Conservation (phyloP, 1,284 basidiomycete species). For the Polyporus tsugae region DNA sequence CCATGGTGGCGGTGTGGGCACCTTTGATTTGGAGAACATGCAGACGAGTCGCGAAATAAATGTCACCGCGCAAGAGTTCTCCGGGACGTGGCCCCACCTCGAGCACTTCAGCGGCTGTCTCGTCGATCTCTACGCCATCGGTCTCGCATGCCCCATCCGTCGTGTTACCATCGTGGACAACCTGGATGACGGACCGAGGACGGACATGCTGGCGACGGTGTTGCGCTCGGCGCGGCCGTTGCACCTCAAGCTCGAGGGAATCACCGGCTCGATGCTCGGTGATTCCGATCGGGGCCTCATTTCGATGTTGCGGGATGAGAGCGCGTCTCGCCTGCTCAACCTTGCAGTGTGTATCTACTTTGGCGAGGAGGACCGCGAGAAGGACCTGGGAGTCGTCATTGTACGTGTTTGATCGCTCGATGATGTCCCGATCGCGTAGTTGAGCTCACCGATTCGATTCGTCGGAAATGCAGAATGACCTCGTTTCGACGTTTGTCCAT, state of each 20-base stretch:
- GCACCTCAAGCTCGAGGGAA: not conserved
- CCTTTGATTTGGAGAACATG: not conserved
- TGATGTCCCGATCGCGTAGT: too few relatives aligned
- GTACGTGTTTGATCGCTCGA: not conserved
- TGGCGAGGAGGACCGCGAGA: not conserved
- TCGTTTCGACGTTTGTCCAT: not conserved
- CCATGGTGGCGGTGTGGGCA: too few relatives aligned
- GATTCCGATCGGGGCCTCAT: not conserved
- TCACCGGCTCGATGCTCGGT: not conserved
- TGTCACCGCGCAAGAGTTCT: not conserved
- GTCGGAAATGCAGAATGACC: not conserved
- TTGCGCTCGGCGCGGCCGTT: not conserved
- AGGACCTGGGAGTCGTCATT: not conserved
- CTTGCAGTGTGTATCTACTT: not conserved
- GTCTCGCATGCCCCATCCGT: not conserved
- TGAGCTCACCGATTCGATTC: not conserved
- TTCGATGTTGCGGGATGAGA: not conserved
- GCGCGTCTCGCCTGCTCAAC: not conserved
- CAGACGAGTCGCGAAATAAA: not conserved
- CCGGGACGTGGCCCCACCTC: not conserved
- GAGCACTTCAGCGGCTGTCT: not conserved
- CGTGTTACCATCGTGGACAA: not conserved
- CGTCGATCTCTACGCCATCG: not conserved
- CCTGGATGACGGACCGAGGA: not conserved
- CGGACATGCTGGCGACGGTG: not conserved